A percentile compares a stretch with the other conserved stretches of the same genome.
These are phyloP conservation scores for Yamadazyma sp. DNA, from an alignment of 805 yeast species.

Conservation along the genomic window DNA sequence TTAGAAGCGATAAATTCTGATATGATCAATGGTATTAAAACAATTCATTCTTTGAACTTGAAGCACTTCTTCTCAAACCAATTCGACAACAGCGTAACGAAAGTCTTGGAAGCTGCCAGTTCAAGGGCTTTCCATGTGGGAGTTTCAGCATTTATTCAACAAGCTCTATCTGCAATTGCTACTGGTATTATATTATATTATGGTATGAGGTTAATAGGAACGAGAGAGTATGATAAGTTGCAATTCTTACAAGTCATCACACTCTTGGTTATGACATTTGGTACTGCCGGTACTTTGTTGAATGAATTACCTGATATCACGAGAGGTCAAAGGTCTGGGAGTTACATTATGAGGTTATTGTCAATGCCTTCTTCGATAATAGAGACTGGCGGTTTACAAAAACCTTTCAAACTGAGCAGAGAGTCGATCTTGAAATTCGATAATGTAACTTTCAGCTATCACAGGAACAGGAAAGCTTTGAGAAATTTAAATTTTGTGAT, in stretches of 20 bases:
- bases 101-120: constrained; percentile 39
- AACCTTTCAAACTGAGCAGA: constrained; percentile 18
- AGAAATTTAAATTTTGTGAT: constrained; percentile 43
- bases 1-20: constrained; percentile 55
- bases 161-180: constrained; percentile 52
- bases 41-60: constrained; percentile 59
- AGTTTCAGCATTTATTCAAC: constrained; percentile 58
- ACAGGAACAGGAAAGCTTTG: constrained; percentile 30
- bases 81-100: constrained; percentile 27
- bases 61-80: constrained; percentile 43
- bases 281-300: constrained; percentile 58
- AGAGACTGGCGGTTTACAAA: constrained; percentile 35
- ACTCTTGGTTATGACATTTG: constrained; percentile 68
- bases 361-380: constrained; percentile 26
- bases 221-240: constrained; percentile 50
- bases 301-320: constrained; percentile 73
- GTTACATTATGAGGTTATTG: constrained; percentile 42
- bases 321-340: constrained; percentile 75
- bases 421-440: constrained; percentile 35
- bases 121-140: constrained; percentile 63
- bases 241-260: constrained; percentile 68
- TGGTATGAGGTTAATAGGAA: constrained; percentile 70
- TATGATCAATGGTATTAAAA: constrained; percentile 53
- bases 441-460: constrained; percentile 50
- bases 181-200: constrained; percentile 76